Base-by-base conservation (phyloP, 306 rosid genomes). In the Lathyrus aphaca region DNA sequence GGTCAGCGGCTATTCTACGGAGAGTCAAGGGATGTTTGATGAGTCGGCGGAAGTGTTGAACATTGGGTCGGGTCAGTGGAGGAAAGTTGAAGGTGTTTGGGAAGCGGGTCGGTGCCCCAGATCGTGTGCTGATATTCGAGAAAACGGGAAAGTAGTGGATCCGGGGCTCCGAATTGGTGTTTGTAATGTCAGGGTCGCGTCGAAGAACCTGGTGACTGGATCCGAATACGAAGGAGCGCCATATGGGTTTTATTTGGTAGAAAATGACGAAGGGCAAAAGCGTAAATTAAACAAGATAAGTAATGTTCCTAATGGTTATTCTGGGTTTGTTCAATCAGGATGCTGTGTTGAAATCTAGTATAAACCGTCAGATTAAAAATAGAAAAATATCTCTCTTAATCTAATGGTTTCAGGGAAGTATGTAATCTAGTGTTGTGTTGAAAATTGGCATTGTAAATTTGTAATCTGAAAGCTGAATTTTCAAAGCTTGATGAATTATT, bases 321-420 rank as follows among this genome's bases (percentile, higher is more conserved):
- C 77, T 64, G 87, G 84, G 40, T 73, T 76, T 73, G 84, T 83
- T 4, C 87, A 80, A 58, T 79, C 87, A 6, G 87, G 87, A 10
- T 83, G 87, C 35, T 76, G 82, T 13, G 56, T 83, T 30, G 84
- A 79, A 27, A 72, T 82, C 11, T 82, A 76, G 59, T 51, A 12
- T 32, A 32, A 32, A 32, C 38, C 38, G 38, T 32, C 1, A 32
- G 38, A 32, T 32, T 32, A 1, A 6, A 6, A 32, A 32, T 0
- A 1, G 8, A 6, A 32, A 32, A 32, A 6, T 32, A 32, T 32
- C 38, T 32, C 38, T 32, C 38, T 30, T 30, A 30, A 30, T 30
- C 38, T 32, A 32, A 2, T 21, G 23, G 23, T 21, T 21, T 21
- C 2, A 5, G 5, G 32, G 32, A 29, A 29, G 38, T 32, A 32